Percentiles rank a stretch among this genome's conserved stretches.
phyloP scores from a whole-genome alignment of 1,284 basidiomycete species.

The Neotropicomus parvogracilis region DNA sequence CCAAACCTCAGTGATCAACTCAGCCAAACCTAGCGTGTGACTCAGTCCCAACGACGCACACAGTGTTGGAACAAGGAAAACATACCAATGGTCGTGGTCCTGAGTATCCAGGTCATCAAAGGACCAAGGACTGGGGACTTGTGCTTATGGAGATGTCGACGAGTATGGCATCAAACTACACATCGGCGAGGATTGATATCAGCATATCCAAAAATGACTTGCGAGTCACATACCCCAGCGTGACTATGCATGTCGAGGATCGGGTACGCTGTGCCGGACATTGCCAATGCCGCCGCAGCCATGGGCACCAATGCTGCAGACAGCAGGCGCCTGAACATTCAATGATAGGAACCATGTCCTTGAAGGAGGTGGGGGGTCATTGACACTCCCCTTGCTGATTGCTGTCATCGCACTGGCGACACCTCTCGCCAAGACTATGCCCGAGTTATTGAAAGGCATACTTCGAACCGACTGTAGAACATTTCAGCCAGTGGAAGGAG shows the following conservation, averaged over 20 bases:
- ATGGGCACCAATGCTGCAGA: constrained; percentile 87
- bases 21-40: constrained; percentile 56
- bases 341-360: constrained; percentile 94
- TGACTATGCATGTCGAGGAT: constrained; percentile 94
- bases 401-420: constrained; percentile 50
- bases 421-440: constrained; percentile 34
- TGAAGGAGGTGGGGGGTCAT: constrained; percentile 88
- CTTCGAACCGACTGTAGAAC: constrained; percentile 37
- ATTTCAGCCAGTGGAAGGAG: constrained; percentile 38
- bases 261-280: constrained; percentile 70
- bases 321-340: constrained; percentile 94
- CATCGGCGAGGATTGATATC: not conserved
- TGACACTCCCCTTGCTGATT: constrained; percentile 90
- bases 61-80: constrained; percentile 26
- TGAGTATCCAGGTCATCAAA: constrained; percentile 69
- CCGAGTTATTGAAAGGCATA: constrained; percentile 18
- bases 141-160: constrained; percentile 89
- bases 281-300: constrained; percentile 76
- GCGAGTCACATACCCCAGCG: constrained; percentile 65
- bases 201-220: not conserved
- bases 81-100: constrained; percentile 77
- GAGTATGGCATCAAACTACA: constrained; percentile 67
- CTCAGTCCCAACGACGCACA: constrained; percentile 9
- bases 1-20: constrained; percentile 67
- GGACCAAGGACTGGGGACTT: constrained; percentile 86